Base-by-base conservation (phyloP, 306 rosid genomes). In the Vachellia collinsii region DNA sequence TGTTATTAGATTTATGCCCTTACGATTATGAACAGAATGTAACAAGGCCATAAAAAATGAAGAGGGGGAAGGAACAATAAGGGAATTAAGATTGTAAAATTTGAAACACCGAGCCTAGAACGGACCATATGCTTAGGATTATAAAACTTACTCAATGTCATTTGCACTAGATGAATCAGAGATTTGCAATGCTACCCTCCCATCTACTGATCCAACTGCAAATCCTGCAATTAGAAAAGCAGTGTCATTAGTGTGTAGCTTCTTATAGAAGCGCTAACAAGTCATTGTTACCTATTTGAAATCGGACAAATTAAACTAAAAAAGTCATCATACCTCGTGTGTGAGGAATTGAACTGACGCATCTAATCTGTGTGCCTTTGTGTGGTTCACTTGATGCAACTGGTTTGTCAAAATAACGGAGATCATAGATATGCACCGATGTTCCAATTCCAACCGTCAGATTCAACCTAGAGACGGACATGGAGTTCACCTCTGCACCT, bases 181-280 rank as follows among this genome's bases (percentile, higher is more conserved):
- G 77, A 93, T 88, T 67, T 93, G 88, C 77, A 95, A 54, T 23
- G 93, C 90, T 54, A 95, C 97, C 42, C 94, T 90, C 71, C 97
- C 99, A 93, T 95, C 98, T n/a, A 90, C 86, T 63, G 97, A 91
- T 74, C 99, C 99, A 82, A 82, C 90, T 0, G 94, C 98, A 68
- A 86, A 89, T 80, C 99, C 99, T 95, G 89, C 89, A 84, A 43
- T 51, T 46, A 76, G 70, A 74, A 59, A 66, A 44, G 11, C 22
- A 46, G 39, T 14, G 23, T 44, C 11, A 38, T 74, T 43, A 19
- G 70, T 41, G 46, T 65, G 46, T 65, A 74, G 34, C 77, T 34
- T 70, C 72, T 73, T 17, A 22, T 36, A 51, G 84, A 70, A 41
- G 13, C 63, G 34, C 46, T 43, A 75, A 12, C 54, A 64, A 44